Conservation (phyloP, 2,329 filamentous ascomycete genomes). For the Proliferodiscus dingleyae region DNA sequence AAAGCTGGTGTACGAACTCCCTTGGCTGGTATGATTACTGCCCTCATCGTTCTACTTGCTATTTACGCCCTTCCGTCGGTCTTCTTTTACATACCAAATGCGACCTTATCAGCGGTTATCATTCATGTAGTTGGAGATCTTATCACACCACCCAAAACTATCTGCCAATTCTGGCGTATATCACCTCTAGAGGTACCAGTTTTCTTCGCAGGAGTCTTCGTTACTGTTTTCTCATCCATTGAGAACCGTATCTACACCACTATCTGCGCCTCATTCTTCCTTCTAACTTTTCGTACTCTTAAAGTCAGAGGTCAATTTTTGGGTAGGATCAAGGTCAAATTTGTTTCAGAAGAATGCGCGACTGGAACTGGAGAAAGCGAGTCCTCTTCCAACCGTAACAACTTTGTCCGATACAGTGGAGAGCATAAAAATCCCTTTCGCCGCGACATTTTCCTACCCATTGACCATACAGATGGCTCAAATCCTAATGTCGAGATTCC, state of each 20-base stretch:
- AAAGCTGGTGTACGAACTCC: conserved; percentile 94
- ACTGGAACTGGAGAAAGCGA: conserved; percentile 53
- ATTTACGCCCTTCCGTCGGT: conserved; percentile 84
- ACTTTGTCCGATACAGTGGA: conserved; percentile 27
- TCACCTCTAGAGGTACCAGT: conserved; percentile 86
- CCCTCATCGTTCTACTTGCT: conserved; percentile 76
- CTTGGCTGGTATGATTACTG: conserved; percentile 84
- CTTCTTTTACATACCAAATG: conserved; percentile 89
- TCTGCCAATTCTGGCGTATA: conserved; percentile 94
- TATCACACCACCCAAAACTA: conserved; percentile 82
- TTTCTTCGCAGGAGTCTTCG: conserved; percentile 88
- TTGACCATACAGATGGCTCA: conserved; percentile 83
- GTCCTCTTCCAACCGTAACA: conserved; percentile 48
- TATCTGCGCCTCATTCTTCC: conserved; percentile 67
- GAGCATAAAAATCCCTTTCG: conserved; percentile 40
- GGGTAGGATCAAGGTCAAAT: conserved; percentile 77
- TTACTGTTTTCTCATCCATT: conserved; percentile 83
- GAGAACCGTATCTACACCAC: conserved; percentile 92
- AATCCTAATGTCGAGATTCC: conserved; percentile 80
- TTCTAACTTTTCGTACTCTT: conserved; percentile 79
- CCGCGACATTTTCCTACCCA: conserved; percentile 80
- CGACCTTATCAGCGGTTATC: conserved; percentile 79
- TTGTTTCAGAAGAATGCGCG: conserved; percentile 71
- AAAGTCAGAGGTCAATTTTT: conserved; percentile 80
- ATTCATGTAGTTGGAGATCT: conserved; percentile 94